phyloP scores from a whole-genome alignment of 257 asterid genomes.

The Solanum clarkiae region DNA sequence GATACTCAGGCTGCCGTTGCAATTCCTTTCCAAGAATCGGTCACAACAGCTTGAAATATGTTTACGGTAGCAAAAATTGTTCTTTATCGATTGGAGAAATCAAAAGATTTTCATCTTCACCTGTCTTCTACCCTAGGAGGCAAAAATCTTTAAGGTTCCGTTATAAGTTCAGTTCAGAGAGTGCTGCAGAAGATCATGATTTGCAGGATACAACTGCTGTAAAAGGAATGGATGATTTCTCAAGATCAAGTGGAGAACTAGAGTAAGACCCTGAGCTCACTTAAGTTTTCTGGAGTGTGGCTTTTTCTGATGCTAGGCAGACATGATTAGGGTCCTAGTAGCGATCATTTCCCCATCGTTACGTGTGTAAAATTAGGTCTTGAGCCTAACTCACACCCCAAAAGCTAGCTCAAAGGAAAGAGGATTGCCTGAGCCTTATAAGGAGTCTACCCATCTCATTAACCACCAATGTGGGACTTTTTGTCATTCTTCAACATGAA shows the following conservation, averaged over 20 bases:
- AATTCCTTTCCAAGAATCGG: conserved; percentile 4
- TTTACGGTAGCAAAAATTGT: conserved; percentile 4
- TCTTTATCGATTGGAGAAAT: conserved; percentile 15
- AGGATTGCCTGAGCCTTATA: no score
- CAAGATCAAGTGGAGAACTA: conserved; percentile 11
- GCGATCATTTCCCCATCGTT: background rate
- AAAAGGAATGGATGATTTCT: conserved; percentile 6
- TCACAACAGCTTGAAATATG: conserved; percentile 3
- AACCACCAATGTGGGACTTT: no score
- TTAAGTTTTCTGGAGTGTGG: background rate
- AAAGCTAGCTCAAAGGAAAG: no score
- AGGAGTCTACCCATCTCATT: no score
- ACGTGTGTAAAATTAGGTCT: background rate
- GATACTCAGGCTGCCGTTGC: background rate
- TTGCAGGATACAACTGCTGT: conserved; percentile 11
- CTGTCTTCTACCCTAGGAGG: conserved; percentile 21
- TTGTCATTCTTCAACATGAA: background rate
- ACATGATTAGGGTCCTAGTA: background rate
- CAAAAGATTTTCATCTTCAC: conserved; percentile 10
- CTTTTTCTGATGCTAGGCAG: background rate
- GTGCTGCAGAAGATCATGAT: conserved; percentile 18
- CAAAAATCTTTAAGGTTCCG: conserved; percentile 10
- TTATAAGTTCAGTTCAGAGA: conserved; percentile 21
- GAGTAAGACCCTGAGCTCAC: conserved; percentile 9
- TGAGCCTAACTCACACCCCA: no score